Base-by-base conservation (phyloP, 805 yeast species). In the Schizosaccharomyces osmophilus region DNA sequence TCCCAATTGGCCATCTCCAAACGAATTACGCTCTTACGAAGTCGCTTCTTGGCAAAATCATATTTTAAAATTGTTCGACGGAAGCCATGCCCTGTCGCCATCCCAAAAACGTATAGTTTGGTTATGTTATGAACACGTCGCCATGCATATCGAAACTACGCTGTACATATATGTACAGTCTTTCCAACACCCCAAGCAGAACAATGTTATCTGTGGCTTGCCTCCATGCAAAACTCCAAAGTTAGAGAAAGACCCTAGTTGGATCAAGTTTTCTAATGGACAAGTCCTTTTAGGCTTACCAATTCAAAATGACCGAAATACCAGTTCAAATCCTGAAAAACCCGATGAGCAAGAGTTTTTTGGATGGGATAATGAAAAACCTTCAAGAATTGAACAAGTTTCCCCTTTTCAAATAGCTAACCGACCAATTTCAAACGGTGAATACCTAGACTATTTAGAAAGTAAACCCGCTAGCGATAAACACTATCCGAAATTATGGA, bases 321-420 rank as follows among this genome's bases (percentile, higher is more conserved):
- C 17, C 11, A 36, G 8, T 9, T 9, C 13, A 11, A 36, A 36
- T 36, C 9, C 51, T 51, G 57, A 22, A 24, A 17, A 51, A 4
- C 19, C 36, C 6, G 36, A 51, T 9, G 57, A 51, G 26, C 31
- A 17, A 17, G 11, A 19, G 8, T 51, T 19, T 24, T 51, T 61
- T 58, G 67, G 63, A 8, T 65, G 67, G 67, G 67, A 65, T 43
- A 65, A 65, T 36, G 67, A 65, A 48, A 63, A 63, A 36, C 67
- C 67, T 13, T n/a, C 19, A 13, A n/a, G 64, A 13, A n/a, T 29
- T 17, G 2, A 11, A 19, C 15, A 55, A 4, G 36, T 31, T 48
- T 24, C 43, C 19, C 43, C 61, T 19, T 63, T 64, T 55, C 60
- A 61, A 26, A 65, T 64, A 5, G 48, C 63, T n/a, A 62, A 62